Conservation (phyloP, 768 basidiomycete genomes). For the Naganishia vishniacii region DNA sequence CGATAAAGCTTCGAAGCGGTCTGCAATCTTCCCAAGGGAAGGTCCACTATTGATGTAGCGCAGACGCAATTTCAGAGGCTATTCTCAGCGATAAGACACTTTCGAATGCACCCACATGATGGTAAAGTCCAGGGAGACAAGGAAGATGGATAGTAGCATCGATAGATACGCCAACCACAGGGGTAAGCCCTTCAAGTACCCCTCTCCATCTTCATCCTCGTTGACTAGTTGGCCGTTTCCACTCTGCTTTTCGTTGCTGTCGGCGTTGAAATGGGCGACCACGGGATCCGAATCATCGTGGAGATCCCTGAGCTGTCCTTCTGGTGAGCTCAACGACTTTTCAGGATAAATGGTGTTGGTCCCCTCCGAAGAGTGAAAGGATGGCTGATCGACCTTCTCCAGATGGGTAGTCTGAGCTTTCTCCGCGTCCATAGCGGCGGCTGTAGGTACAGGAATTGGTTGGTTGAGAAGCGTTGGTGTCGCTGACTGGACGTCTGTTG, state of each 20-base stretch:
- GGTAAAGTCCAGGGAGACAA: slow-evolving; percentile 48
- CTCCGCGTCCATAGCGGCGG: background rate
- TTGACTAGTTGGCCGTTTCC: no score
- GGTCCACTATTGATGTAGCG: background rate
- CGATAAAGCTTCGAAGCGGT: slow-evolving; percentile 7
- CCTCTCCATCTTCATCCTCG: background rate
- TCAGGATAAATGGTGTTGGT: background rate
- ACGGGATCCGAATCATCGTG: background rate
- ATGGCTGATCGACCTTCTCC: background rate
- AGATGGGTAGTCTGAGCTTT: background rate
- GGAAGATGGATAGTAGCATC: slow-evolving; percentile 39
- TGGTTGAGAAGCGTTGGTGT: slow-evolving; percentile 1
- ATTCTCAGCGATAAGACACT: no score
- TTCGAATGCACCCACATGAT: slow-evolving; percentile 35
- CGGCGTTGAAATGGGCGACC: background rate
- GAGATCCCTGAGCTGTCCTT: background rate
- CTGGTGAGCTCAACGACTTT: background rate
- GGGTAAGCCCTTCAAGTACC: background rate
- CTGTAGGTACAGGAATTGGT: background rate
- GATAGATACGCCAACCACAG: slow-evolving; percentile 21
- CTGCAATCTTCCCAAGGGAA: slow-evolving; percentile 7
- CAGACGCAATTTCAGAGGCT: background rate
- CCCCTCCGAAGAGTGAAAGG: background rate
- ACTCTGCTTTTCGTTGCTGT: background rate
- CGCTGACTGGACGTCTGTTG: background rate